Evolutionary conservation across 495 filamentous ascomycete species (phyloP).

Genomic region (Copromyces sp.): DNA sequence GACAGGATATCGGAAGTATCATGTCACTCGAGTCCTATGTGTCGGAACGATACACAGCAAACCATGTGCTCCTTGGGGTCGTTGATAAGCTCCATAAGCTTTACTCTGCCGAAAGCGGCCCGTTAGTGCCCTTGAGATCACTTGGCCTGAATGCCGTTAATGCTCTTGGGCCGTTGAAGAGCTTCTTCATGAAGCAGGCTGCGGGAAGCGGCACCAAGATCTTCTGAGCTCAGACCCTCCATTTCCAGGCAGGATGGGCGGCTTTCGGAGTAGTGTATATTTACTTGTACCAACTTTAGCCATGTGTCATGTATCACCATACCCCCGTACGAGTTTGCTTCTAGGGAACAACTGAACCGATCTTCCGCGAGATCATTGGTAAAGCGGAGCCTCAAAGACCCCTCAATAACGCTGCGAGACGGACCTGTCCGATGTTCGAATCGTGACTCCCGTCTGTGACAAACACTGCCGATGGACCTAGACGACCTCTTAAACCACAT

Average conservation of each 20-base stretch:
- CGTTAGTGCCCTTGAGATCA: constrained; percentile 66
- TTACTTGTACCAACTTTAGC: background rate
- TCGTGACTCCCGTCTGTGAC: background rate
- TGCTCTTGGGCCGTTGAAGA: constrained; percentile 67
- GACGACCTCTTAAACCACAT: background rate
- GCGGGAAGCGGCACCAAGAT: constrained; percentile 48
- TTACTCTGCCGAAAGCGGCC: constrained; percentile 65
- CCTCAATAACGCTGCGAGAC: background rate
- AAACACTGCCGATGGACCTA: background rate
- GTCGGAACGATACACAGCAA: constrained; percentile 65
- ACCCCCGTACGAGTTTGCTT: background rate
- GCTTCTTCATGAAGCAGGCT: constrained; percentile 82
- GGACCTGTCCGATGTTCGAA: background rate
- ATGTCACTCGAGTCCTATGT: constrained; percentile 73
- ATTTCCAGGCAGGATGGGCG: background rate
- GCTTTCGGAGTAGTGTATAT: background rate
- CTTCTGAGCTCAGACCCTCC: constrained; percentile 18
- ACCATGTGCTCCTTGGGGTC: constrained; percentile 78
- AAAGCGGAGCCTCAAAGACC: background rate
- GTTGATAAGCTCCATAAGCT: constrained; percentile 92
- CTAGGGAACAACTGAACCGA: background rate
- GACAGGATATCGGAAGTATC: constrained; percentile 64
- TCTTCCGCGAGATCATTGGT: background rate
- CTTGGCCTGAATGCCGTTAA: constrained; percentile 71
- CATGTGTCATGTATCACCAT: background rate